A percentile compares a stretch with the other conserved stretches of the same genome.
phyloP scores from a whole-genome alignment of 768 basidiomycete species.

The Dentipellis sp. region DNA sequence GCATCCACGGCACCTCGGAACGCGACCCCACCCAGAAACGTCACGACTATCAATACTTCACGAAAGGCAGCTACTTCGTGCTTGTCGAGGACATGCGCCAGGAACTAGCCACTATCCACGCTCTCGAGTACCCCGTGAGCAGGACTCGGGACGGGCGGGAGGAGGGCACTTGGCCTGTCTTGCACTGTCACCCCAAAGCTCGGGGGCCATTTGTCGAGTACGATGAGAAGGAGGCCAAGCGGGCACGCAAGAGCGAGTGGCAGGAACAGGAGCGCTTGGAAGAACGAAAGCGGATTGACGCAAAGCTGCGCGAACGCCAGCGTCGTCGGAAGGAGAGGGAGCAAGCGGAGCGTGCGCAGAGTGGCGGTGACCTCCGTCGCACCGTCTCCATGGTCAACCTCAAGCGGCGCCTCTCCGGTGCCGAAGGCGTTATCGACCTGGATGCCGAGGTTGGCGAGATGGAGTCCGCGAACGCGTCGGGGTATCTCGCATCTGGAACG shows the following conservation, averaged over 20 bases:
- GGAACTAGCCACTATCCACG: conserved; percentile 76
- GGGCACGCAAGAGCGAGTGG: conserved; percentile 26
- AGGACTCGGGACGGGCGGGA: conserved; percentile 44
- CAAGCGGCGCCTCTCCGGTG: conserved; percentile 39
- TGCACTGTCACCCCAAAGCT: conserved; percentile 68
- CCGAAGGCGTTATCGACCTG: conserved; percentile 32
- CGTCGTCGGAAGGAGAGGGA: conserved; percentile 16
- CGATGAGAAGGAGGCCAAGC: conserved; percentile 61
- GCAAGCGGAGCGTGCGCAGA: conserved; percentile 22
- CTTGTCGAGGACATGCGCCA: conserved; percentile 86
- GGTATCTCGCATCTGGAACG: conserved; percentile 53
- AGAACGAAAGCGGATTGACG: conserved; percentile 21
- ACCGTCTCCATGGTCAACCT: conserved; percentile 71
- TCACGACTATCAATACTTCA: conserved; percentile 84
- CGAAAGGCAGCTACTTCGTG: conserved; percentile 64
- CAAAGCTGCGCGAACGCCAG: conserved; percentile 20
- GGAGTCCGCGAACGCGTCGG: conserved; percentile 60
- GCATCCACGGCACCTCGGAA: conserved; percentile 76
- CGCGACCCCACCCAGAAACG: conserved; percentile 86
- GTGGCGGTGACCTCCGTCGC: conserved; percentile 54
- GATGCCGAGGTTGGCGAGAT: conserved; percentile 29
- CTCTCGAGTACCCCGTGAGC: conserved; percentile 65
- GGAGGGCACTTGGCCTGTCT: conserved; percentile 70
- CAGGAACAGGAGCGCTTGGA: conserved; percentile 36
- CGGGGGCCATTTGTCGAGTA: conserved; percentile 70